These are phyloP conservation scores for Citrus glauca DNA, from an alignment of 345 rosid species.

Conservation along the genomic window DNA sequence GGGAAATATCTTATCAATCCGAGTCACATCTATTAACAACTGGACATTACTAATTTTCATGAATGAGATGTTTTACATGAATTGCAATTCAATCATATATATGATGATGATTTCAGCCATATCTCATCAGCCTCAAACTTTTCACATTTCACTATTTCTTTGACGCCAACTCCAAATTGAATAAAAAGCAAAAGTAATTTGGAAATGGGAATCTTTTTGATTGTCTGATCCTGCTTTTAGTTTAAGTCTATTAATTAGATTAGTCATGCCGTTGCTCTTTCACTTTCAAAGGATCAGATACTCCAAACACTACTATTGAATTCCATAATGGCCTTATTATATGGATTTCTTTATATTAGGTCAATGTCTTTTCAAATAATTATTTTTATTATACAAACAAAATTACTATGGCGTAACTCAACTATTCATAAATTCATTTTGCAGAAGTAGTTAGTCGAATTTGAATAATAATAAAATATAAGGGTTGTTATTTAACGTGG, in stretches of 20 bases:
- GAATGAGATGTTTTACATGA: background rate
- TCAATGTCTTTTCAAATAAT: constrained; percentile 12
- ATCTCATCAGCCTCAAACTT: constrained; percentile 9
- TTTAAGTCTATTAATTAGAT: background rate
- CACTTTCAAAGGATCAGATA: background rate
- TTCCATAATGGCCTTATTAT: background rate
- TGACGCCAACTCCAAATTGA: background rate
- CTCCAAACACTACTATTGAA: background rate
- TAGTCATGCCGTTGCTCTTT: constrained; percentile 5
- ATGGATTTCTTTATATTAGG: background rate
- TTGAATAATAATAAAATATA: too few species aligned
- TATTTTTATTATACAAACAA: background rate
- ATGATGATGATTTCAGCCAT: background rate
- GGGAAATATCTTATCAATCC: constrained; percentile 17
- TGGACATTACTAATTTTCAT: background rate
- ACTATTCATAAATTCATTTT: too few species aligned
- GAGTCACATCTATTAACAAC: constrained; percentile 4
- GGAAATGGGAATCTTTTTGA: constrained; percentile 8
- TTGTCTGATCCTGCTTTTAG: background rate
- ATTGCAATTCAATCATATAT: constrained; percentile 2
- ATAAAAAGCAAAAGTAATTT: constrained; percentile 1
- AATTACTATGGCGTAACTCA: too few species aligned
- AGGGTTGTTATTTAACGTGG: too few species aligned
- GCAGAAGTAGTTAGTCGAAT: too few species aligned
- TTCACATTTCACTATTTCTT: constrained; percentile 10